Base-by-base conservation (phyloP, 2,329 filamentous ascomycete species). In the Stylonectria norvegica region DNA sequence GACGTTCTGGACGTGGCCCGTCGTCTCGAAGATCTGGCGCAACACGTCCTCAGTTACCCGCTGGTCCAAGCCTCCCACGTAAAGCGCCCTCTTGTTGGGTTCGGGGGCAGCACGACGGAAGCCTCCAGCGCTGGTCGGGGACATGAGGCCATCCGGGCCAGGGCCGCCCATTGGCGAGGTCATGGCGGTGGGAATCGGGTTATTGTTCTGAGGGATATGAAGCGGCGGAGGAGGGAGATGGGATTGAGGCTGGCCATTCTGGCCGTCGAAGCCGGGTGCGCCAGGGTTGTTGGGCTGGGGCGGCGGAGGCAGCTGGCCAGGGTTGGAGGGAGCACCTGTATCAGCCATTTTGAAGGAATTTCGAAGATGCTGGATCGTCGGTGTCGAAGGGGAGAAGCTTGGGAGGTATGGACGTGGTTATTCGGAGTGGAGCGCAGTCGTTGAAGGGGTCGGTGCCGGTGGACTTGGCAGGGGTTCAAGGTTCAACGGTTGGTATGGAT, bases 11-110 rank as follows among this genome's bases (percentile, higher is more conserved):
- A 98, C 93, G 69, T 98, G 93, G 42, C 93, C 93, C 44, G 90
- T 96, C 5, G 93, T 98, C 75, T 98, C 93, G 61, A 98, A 98
- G 58, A 97, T 97, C 68, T 97, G 91, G 61, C 89, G 89, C 65
- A 97, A 70, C 41, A 97, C 89, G 62, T 97, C 91, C 69, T 97
- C 91, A 20, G 91, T 96, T 48, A 97, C 91, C 53, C 93, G 81
- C 58, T 90, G 89, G 65, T 98, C 93, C 55, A 98, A 74, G 40
- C 93, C 93, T 49, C 93, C 93, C 43, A 98, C 88, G 61, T 98
- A 98, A 48, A 98, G 73, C 42, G 93, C 93, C 61, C 93, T 82
- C 80, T 98, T 98, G 75, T 98, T 98, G 50, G 93, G 93, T 73
- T 98, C 93, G 40, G 93, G 93, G 37, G 93, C 93, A 46, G 90